Conservation (phyloP, 2,329 filamentous ascomycete species). For the Metarhizium guizhouense region DNA sequence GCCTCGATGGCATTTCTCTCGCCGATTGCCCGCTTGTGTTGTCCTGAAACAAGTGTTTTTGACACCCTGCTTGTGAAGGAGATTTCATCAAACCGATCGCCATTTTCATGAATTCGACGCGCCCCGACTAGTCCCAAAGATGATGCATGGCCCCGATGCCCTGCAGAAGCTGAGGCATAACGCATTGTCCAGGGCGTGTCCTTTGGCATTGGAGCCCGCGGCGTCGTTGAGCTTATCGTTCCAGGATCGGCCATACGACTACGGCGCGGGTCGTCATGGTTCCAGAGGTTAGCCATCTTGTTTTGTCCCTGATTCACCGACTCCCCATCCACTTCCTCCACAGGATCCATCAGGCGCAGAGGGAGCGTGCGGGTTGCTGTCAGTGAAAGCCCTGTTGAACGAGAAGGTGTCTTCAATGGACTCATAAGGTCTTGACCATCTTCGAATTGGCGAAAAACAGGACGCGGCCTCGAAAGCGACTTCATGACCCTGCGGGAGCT, state of each 20-base stretch:
- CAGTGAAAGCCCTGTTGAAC: conserved; percentile 33
- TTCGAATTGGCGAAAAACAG: conserved; percentile 14
- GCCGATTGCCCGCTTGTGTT: background rate
- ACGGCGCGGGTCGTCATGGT: background rate
- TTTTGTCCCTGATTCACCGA: background rate
- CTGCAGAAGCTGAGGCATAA: background rate
- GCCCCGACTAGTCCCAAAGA: background rate
- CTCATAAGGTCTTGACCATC: conserved; percentile 12
- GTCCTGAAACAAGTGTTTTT: too few species aligned
- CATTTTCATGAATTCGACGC: background rate
- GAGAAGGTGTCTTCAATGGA: conserved; percentile 34
- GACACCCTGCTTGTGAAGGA: background rate
- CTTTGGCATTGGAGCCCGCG: conserved; percentile 11
- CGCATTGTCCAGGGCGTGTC: background rate
- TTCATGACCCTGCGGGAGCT: conserved; percentile 15
- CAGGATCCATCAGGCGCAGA: conserved; percentile 19
- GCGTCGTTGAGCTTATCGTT: conserved; percentile 13
- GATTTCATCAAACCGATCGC: background rate
- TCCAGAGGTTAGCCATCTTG: background rate
- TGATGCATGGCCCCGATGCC: background rate
- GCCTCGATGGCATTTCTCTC: background rate
- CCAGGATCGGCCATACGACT: background rate
- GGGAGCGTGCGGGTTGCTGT: conserved; percentile 23
- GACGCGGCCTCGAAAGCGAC: conserved; percentile 16
- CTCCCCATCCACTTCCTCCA: conserved; percentile 22